Base-by-base conservation (phyloP, 2,329 filamentous ascomycete genomes). In the Zymoseptoria brevis region DNA sequence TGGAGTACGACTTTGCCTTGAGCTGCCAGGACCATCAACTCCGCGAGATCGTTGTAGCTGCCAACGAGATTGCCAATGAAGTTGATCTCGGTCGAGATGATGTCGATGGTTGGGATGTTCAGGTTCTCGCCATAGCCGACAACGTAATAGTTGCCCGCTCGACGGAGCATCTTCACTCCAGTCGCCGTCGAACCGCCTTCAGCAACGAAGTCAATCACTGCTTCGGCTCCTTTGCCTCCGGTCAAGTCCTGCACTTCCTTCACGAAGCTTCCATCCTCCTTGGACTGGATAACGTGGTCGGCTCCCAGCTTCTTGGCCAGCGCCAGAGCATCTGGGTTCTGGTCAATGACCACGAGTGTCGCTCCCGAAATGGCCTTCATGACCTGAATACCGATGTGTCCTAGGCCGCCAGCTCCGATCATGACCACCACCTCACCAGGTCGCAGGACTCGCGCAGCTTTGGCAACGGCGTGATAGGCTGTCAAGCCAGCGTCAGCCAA, bases 21-120 rank as follows among this genome's bases (percentile, higher is more conserved):
- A 4, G 61, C 65, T 9, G 66, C 65, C 41, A 66, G 52, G 8
- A 65, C 57, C 65, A 68, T 68, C 19, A 68, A 55, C 59, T 67
- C 66, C 11, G 57, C 60, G 19, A 67, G 62, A 54, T 67, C 62
- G 35, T 68, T 68, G 50, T 67, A 67, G 45, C 55, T 60, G 13
- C 66, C 62, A 1, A 67, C 64, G 8, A 66, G 63, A 51, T 68
- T 66, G 49, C 65, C 62, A 8, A 67, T 64, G 57, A 68, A 61
- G 50, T 67, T 67, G 64, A 67, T 68, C 60, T 67, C 66, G 1
- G 65, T 65, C 8, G 62, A 65, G 55, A 68, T 67, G 41, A 67
- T 66, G 50, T 68, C 66, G 55, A 67, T 65, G 16, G 62, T 65
- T 22, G 59, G 59, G 19, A 63, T 60, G 50, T 66, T 63, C 35